Evolutionary conservation across 345 rosid genomes (phyloP).

Genomic region (Mallotus nudiflorus): DNA sequence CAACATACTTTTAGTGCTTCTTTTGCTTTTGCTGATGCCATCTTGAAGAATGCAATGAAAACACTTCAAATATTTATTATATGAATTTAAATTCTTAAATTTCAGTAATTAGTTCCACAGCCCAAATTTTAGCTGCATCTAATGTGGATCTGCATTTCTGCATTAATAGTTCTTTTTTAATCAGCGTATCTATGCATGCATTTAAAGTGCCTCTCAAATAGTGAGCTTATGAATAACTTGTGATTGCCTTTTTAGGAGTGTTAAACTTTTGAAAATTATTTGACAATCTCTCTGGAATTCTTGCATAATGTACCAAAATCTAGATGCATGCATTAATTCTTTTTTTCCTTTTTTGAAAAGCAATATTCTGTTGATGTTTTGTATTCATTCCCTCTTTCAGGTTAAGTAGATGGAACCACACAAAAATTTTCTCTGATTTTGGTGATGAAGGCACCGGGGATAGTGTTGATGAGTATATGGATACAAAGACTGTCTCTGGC

Average conservation of each 20-base stretch:
- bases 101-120: neutral
- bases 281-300: neutral
- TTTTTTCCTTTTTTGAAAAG: neutral
- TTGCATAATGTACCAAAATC: neutral
- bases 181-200: neutral
- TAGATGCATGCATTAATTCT: neutral
- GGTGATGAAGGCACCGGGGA: constrained; percentile 57
- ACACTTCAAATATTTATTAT: neutral
- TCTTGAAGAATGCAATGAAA: neutral
- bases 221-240: no score
- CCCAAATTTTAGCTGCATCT: neutral
- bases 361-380: neutral
- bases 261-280: neutral
- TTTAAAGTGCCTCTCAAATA: no score
- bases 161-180: neutral
- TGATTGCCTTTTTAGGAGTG: neutral
- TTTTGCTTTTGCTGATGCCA: neutral
- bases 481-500: constrained; percentile 41
- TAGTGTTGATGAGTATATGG: constrained; percentile 56
- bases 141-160: neutral
- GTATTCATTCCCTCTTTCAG: constrained; percentile 33
- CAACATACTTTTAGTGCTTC: no score
- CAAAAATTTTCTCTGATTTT: constrained; percentile 87
- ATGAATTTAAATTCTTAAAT: neutral
- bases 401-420: constrained; percentile 91